Evolutionary conservation across 495 filamentous ascomycete species (phyloP), one percentile per base, ranked within the genome.

Genomic region (Neurospora cerealis): DNA sequence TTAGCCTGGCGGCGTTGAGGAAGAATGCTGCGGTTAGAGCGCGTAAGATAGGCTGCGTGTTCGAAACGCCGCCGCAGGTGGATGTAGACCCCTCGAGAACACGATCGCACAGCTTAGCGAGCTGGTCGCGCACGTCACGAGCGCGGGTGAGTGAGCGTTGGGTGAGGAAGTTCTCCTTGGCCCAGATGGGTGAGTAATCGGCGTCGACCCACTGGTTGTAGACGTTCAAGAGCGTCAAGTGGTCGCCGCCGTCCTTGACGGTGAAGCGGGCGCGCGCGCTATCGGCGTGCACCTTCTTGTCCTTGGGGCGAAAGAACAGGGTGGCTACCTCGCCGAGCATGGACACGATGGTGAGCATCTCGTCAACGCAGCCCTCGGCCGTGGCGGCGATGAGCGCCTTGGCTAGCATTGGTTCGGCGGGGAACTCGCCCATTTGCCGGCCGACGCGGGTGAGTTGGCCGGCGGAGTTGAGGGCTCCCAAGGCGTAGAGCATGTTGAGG

Each of bases 141-240:
- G 93, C 96, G 15, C 96, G 90, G 0, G 90, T 93, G 3, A 99
- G 87, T 39, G 89, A 91, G 24, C 94, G 91, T 78, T 96, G 93
- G 78, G 98, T 94, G 32, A 99, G 82, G 82, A 97, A 99, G 82
- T 98, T 98, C 82, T 98, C 95, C 70, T 91, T 89, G 4, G 93
- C 87, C 95, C 95, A 99, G 69, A 96, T 90, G 73, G 90, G 90
- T 75, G 87, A 91, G 84, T 95, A 99, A 82, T 98, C 95, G 24
- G 88, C 89, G 77, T 99, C 96, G 28, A 96, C 92, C 94, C 94
- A 98, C 81, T 97, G 92, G 81, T 97, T 97, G 91, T 91, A 99
- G 79, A 99, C 92, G 77, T 97, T 97, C n/a, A 99, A 88, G 1
- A 95, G 87, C 0, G 94, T 95, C 15, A 95, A 81, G 78, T 97